Percentiles rank a stretch among this genome's conserved stretches.
Evolutionary conservation across 78 protist species (phyloP).

Genomic region (Mantamonas sphyraenae): DNA sequence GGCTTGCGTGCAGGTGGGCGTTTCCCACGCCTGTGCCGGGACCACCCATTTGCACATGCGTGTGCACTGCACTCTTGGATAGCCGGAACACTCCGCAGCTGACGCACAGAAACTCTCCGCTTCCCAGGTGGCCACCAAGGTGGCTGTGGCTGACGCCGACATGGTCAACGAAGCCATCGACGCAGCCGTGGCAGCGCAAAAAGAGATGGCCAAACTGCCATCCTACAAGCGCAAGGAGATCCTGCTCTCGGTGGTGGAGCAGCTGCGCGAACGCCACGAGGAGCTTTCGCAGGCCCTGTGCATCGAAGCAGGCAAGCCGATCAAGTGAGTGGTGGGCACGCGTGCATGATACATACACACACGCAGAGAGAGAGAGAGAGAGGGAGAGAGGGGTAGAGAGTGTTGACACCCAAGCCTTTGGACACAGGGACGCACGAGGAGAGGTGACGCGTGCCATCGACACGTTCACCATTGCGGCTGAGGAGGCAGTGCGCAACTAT

Average conservation of each 20-base stretch:
- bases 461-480: constrained; percentile 21
- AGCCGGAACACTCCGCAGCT: not conserved
- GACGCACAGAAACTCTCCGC: not conserved
- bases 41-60: not conserved
- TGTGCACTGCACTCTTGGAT: not conserved
- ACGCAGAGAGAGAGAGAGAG: not conserved
- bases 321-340: not conserved
- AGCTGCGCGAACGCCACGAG: constrained; percentile 8
- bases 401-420: not conserved
- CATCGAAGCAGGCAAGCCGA: constrained; percentile 37
- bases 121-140: no score
- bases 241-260: constrained; percentile 6
- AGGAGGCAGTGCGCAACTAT: constrained; percentile 16
- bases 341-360: not conserved
- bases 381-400: not conserved
- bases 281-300: constrained; percentile 5
- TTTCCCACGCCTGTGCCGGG: not conserved
- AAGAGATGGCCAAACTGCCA: constrained; percentile 17
- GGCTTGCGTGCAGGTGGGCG: not conserved
- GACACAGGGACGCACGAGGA: constrained; percentile 15
- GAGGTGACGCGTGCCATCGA: constrained; percentile 28
- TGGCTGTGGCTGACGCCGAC: constrained; percentile 1
- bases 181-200: not conserved
- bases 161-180: constrained; percentile 20
- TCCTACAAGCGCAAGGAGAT: constrained; percentile 14